These are phyloP conservation scores for Murraya paniculata DNA, from an alignment of 345 rosid genomes.

Conservation along the genomic window DNA sequence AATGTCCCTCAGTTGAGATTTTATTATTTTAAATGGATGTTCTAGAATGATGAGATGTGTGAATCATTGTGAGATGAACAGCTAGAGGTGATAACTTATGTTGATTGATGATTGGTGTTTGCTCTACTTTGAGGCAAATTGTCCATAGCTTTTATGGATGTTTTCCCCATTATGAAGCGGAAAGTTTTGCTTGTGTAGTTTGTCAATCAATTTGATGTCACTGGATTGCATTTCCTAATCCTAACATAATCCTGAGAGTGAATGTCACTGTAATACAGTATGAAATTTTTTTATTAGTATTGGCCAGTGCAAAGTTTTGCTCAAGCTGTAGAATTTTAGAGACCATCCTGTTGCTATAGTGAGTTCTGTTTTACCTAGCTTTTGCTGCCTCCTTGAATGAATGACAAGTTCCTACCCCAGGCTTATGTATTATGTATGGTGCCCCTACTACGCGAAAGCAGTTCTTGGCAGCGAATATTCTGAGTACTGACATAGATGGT, in stretches of 20 bases:
- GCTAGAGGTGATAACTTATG: neutral
- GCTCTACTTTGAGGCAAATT: neutral
- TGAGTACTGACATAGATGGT: neutral
- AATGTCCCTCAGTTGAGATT: neutral
- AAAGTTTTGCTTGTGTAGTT: neutral
- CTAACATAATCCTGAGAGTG: neutral
- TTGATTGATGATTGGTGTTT: neutral
- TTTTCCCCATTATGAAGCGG: neutral
- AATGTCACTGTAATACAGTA: neutral
- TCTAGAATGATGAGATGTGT: neutral
- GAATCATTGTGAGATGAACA: neutral
- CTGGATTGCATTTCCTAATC: neutral
- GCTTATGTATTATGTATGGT: neutral
- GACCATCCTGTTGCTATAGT: neutral
- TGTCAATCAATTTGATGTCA: neutral
- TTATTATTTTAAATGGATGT: neutral
- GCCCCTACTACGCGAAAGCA: neutral
- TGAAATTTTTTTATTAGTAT: neutral
- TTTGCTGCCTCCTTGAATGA: neutral
- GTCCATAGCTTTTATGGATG: neutral
- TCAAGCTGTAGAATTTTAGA: neutral
- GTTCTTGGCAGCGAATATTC: neutral
- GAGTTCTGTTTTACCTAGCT: neutral
- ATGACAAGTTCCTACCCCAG: neutral
- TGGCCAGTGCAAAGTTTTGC: neutral